A percentile compares a stretch with the other conserved stretches of the same genome.
phyloP scores from a whole-genome alignment of 1,284 basidiomycete genomes.

The Wallemia hederae region DNA sequence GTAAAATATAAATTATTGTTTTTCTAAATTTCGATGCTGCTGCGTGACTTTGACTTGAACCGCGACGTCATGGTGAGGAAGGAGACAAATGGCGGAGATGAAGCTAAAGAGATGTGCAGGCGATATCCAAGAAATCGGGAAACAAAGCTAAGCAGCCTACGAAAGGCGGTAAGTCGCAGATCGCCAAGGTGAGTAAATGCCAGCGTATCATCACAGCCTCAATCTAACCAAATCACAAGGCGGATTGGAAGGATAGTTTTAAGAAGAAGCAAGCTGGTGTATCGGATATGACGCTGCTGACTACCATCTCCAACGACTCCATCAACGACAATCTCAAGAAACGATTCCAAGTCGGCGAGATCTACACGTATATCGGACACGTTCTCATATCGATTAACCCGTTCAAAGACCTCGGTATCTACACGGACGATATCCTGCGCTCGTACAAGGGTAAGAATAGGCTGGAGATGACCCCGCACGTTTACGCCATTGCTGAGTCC shows the following conservation, averaged over 20 bases:
- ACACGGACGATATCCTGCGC: slow-evolving; percentile 58
- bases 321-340: slow-evolving; percentile 96
- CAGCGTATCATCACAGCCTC: background rate
- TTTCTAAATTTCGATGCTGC: background rate
- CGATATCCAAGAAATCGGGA: background rate
- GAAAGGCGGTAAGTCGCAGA: background rate
- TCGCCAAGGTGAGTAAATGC: background rate
- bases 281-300: slow-evolving; percentile 90
- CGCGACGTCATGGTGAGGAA: background rate
- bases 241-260: slow-evolving; percentile 93
- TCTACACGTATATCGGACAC: slow-evolving; percentile 95
- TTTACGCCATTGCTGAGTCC: slow-evolving; percentile 86
- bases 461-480: slow-evolving; percentile 90
- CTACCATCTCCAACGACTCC: slow-evolving; percentile 88
- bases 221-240: slow-evolving; percentile 23
- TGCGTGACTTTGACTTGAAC: too few species aligned
- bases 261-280: slow-evolving; percentile 95
- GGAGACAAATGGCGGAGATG: background rate
- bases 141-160: background rate
- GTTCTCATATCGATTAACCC: slow-evolving; percentile 98
- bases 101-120: background rate
- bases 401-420: slow-evolving; percentile 91
- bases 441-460: slow-evolving; percentile 92
- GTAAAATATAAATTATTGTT: background rate
- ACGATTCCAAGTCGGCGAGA: slow-evolving; percentile 79